Evolutionary conservation across 345 rosid species (phyloP).

Genomic region (Linum tenue): DNA sequence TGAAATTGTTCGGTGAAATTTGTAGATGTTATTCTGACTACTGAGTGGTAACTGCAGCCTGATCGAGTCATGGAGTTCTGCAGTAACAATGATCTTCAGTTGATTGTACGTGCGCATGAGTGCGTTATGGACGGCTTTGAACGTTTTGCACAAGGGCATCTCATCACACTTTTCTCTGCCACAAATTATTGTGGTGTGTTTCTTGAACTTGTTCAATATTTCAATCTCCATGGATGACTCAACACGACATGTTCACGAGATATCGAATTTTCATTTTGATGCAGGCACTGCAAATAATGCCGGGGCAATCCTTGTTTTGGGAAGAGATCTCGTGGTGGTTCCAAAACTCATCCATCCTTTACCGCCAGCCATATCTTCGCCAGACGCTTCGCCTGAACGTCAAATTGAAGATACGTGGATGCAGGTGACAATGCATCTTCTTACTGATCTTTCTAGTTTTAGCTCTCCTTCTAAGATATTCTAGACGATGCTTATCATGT

Average conservation of each 20-base stretch:
- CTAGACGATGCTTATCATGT: background rate
- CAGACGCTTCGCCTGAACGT: constrained; percentile 72
- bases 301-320: constrained; percentile 93
- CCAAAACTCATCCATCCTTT: constrained; percentile 94
- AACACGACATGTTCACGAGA: constrained; percentile 5
- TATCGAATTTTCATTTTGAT: constrained; percentile 6
- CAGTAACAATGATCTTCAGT: constrained; percentile 91
- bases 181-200: constrained; percentile 88
- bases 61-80: constrained; percentile 99
- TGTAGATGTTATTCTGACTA: constrained; percentile 10
- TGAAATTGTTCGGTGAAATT: background rate
- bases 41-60: constrained; percentile 47
- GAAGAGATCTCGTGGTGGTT: constrained; percentile 97
- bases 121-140: constrained; percentile 99
- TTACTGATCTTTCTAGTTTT: background rate
- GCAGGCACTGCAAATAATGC: constrained; percentile 98
- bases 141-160: constrained; percentile 96
- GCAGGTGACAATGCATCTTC: constrained; percentile 51
- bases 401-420: constrained; percentile 96
- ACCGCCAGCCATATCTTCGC: constrained; percentile 86
- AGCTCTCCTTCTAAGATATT: background rate
- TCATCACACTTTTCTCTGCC: constrained; percentile 92
- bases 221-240: background rate
- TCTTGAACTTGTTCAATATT: background rate
- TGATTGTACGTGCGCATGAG: constrained; percentile 96